These are phyloP conservation scores for Russula sp. DNA, from an alignment of 768 basidiomycete species.

Conservation along the genomic window DNA sequence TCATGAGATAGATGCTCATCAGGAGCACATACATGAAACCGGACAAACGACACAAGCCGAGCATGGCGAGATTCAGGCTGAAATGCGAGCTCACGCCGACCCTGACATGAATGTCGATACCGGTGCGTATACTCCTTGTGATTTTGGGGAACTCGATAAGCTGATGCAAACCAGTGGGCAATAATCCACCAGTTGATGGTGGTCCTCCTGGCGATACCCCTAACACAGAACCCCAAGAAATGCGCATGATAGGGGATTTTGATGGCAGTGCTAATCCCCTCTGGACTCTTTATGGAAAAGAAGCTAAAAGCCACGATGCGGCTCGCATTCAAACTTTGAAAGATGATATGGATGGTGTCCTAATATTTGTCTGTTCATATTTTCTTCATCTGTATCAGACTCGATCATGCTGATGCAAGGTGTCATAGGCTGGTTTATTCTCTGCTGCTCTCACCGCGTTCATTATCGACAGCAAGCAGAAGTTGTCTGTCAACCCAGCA, in stretches of 20 bases:
- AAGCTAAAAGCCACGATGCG: neutral
- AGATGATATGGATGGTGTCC: neutral
- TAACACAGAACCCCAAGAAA: too few species aligned
- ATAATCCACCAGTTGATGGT: too few species aligned
- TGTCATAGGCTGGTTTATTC: slow-evolving; percentile 2
- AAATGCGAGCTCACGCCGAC: too few species aligned
- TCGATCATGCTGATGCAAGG: neutral
- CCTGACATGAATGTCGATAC: too few species aligned
- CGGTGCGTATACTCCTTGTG: too few species aligned
- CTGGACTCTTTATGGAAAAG: neutral
- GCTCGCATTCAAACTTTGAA: neutral
- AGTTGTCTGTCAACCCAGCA: neutral
- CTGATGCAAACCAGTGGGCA: too few species aligned
- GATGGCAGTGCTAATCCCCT: neutral
- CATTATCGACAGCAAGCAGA: neutral
- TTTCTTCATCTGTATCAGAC: neutral
- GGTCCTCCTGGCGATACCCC: too few species aligned
- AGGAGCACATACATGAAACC: too few species aligned
- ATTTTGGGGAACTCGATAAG: too few species aligned
- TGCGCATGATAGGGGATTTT: neutral
- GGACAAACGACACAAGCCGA: too few species aligned
- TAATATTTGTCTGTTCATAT: neutral
- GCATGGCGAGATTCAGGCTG: too few species aligned
- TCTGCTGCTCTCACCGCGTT: neutral
- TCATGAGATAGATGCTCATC: too few species aligned